Evolutionary conservation across 2,329 filamentous ascomycete genomes (phyloP).

Genomic region (Apiospora kogelbergensis): DNA sequence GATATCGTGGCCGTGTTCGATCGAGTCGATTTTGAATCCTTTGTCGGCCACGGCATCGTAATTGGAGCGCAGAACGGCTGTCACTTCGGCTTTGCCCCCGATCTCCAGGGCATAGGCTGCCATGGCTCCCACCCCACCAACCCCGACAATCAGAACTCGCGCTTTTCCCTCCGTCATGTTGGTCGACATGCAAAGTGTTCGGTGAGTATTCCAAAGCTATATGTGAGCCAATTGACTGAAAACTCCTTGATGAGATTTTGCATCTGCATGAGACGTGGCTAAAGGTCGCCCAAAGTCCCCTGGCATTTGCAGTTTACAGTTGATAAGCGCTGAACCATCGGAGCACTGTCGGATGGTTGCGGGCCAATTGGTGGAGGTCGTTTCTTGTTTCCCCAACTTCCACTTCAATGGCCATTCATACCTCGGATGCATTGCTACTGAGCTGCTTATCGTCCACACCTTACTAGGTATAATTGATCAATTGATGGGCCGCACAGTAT

Average conservation of each 20-base stretch:
- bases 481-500: background rate
- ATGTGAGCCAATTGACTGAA: background rate
- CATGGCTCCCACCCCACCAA: constrained; percentile 57
- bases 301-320: background rate
- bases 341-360: constrained; percentile 1
- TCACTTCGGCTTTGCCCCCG: constrained; percentile 51
- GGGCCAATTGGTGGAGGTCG: background rate
- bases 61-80: constrained; percentile 57
- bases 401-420: background rate
- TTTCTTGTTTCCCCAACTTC: background rate
- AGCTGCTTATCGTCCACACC: background rate
- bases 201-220: too few relatives aligned
- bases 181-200: background rate
- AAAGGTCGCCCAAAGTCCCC: background rate
- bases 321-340: background rate
- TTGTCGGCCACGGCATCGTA: constrained; percentile 44
- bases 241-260: background rate
- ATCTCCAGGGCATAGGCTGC: constrained; percentile 53
- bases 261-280: background rate
- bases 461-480: background rate
- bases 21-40: constrained; percentile 55
- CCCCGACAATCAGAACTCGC: constrained; percentile 52
- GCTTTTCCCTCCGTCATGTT: constrained; percentile 26
- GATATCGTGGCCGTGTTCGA: constrained; percentile 51
- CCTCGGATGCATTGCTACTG: background rate